These are phyloP conservation scores for Calonectria montana DNA, from an alignment of 2,329 filamentous ascomycete genomes.

Conservation along the genomic window DNA sequence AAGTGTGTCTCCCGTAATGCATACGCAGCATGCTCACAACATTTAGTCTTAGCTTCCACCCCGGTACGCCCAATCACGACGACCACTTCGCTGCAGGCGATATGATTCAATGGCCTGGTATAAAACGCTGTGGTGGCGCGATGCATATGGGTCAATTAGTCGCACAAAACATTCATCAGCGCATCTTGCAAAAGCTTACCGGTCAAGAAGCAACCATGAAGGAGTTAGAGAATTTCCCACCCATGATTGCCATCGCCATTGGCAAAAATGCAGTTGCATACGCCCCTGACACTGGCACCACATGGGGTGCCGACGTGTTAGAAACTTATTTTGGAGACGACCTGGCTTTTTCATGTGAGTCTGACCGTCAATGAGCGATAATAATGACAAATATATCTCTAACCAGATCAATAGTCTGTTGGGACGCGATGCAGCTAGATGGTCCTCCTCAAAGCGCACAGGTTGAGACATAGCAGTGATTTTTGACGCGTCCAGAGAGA, in stretches of 20 bases:
- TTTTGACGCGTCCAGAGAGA: too few relatives aligned
- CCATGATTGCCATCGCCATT: not conserved
- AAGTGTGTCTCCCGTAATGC: not conserved
- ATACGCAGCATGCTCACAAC: not conserved
- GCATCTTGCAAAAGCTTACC: not conserved
- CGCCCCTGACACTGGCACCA: not conserved
- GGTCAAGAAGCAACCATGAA: not conserved
- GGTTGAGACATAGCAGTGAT: too few relatives aligned
- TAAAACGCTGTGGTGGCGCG: not conserved
- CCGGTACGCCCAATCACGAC: not conserved
- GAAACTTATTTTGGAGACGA: not conserved
- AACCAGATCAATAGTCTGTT: not conserved
- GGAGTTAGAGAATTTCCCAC: not conserved
- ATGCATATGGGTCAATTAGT: not conserved
- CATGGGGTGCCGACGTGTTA: not conserved
- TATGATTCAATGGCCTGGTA: not conserved
- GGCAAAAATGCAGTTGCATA: not conserved
- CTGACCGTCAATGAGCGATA: too few relatives aligned
- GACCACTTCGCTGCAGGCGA: not conserved
- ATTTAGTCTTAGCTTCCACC: not conserved
- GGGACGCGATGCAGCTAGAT: not conserved
- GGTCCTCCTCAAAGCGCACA: too few relatives aligned
- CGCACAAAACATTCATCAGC: not conserved
- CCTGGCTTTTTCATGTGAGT: not conserved
- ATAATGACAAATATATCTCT: not conserved